Conservation (phyloP, 2,329 filamentous ascomycete genomes). For the Monosporascus sp. region DNA sequence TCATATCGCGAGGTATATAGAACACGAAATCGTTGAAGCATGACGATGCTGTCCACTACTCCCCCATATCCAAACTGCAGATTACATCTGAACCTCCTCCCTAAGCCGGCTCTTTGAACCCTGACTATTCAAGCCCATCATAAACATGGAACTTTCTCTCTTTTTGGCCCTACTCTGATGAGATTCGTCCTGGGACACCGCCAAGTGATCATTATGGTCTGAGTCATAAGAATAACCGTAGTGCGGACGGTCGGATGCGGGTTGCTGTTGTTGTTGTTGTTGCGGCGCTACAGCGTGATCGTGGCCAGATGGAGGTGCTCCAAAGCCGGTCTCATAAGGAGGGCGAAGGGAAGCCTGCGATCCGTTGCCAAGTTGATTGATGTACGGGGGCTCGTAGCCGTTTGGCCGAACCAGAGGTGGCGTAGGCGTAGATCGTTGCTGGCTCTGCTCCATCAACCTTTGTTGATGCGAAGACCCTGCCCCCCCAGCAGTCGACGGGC, state of each 20-base stretch:
- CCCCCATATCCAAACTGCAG: conserved; percentile 1
- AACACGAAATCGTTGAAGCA: conserved; percentile 2
- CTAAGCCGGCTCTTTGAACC: conserved; percentile 48
- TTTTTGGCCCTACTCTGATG: conserved; percentile 38
- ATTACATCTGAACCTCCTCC: conserved; percentile 43
- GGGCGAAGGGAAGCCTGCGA: conserved; percentile 30
- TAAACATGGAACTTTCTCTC: conserved; percentile 57
- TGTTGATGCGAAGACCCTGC: conserved; percentile 48
- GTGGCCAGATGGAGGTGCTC: conserved; percentile 25
- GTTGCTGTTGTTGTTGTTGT: conserved; percentile 11
- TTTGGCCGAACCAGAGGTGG: conserved; percentile 38
- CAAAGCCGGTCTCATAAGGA: conserved; percentile 40
- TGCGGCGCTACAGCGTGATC: conserved; percentile 22
- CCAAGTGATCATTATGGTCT: conserved; percentile 16
- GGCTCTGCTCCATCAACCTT: conserved; percentile 37
- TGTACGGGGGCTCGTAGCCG: conserved; percentile 40
- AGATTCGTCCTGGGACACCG: conserved; percentile 29
- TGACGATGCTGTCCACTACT: background rate
- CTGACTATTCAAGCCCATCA: conserved; percentile 44
- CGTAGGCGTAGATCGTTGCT: conserved; percentile 40
- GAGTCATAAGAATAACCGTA: conserved; percentile 24
- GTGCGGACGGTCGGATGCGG: conserved; percentile 33
- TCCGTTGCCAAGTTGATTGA: conserved; percentile 28
- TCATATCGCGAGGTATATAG: conserved; percentile 7
- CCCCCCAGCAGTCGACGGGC: conserved; percentile 46